Evolutionary conservation across 441 rosid genomes (phyloP).

Genomic region (Metrosideros polymorpha): DNA sequence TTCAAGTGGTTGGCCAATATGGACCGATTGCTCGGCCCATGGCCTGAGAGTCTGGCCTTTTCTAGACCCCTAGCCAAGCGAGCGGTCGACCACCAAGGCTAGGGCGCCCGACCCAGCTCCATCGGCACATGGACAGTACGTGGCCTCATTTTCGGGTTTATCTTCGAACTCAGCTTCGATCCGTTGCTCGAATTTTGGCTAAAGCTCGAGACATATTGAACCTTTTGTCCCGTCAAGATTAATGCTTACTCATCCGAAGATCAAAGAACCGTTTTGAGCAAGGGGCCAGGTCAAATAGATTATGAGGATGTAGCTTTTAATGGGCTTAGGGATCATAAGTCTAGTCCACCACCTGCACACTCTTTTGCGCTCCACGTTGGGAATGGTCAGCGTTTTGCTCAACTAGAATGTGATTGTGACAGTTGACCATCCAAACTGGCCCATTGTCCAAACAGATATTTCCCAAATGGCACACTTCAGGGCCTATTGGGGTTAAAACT

Average conservation of each 20-base stretch:
- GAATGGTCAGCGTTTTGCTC: not conserved
- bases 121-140: not conserved
- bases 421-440: not conserved
- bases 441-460: not conserved
- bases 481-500: not conserved
- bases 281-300: not conserved
- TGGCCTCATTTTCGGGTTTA: not conserved
- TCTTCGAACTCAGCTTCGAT: not conserved
- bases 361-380: not conserved
- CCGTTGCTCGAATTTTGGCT: not conserved
- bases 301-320: not conserved
- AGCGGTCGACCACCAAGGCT: not conserved
- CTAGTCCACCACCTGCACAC: not conserved
- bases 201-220: not conserved
- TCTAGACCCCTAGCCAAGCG: not conserved
- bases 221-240: not conserved
- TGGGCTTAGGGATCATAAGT: not conserved
- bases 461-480: not conserved
- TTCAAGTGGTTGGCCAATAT: not conserved
- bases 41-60: not conserved
- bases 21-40: not conserved
- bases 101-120: not conserved
- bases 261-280: not conserved
- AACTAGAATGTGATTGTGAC: not conserved
- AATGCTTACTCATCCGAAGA: not conserved